Evolutionary conservation across 805 yeast genomes (phyloP).

Genomic region (Scheffersomyces lignosus): DNA sequence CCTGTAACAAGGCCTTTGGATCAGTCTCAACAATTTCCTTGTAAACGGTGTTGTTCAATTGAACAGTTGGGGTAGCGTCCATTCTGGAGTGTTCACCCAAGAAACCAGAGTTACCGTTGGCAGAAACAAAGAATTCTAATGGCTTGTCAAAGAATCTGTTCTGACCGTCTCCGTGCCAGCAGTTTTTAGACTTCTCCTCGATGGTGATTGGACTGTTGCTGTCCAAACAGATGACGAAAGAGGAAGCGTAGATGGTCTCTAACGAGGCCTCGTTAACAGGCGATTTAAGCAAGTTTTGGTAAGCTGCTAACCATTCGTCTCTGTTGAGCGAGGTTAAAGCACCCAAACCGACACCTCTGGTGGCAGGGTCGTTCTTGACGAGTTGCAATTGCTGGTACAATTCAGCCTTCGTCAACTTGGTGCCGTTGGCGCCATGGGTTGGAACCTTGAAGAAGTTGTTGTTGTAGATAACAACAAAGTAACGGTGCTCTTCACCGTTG

Average conservation of each 20-base stretch:
- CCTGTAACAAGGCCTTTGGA: slow-evolving; percentile 28
- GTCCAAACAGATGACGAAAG: slow-evolving; percentile 83
- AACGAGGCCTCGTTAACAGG: slow-evolving; percentile 64
- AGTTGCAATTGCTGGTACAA: slow-evolving; percentile 59
- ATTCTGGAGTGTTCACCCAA: slow-evolving; percentile 95
- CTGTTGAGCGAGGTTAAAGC: slow-evolving; percentile 81
- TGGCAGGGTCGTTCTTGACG: slow-evolving; percentile 44
- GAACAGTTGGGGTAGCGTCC: slow-evolving; percentile 97
- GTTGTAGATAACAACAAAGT: slow-evolving; percentile 69
- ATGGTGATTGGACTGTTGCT: slow-evolving; percentile 68
- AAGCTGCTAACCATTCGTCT: slow-evolving; percentile 71
- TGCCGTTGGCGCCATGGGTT: slow-evolving; percentile 51
- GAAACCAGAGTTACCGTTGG: slow-evolving; percentile 88
- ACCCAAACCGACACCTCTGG: slow-evolving; percentile 63
- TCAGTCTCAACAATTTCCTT: slow-evolving; percentile 53
- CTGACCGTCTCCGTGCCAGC: slow-evolving; percentile 95
- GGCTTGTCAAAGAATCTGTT: slow-evolving; percentile 94
- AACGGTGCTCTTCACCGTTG: slow-evolving; percentile 54
- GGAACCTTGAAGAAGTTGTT: slow-evolving; percentile 78
- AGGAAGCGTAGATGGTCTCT: slow-evolving; percentile 68
- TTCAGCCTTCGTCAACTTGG: slow-evolving; percentile 45
- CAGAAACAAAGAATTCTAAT: slow-evolving; percentile 75
- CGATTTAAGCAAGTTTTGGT: slow-evolving; percentile 55
- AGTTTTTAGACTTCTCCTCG: slow-evolving; percentile 78
- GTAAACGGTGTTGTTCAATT: slow-evolving; percentile 76